Conservation (phyloP, 2,329 filamentous ascomycete genomes). For the Clarireedia hainanense region DNA sequence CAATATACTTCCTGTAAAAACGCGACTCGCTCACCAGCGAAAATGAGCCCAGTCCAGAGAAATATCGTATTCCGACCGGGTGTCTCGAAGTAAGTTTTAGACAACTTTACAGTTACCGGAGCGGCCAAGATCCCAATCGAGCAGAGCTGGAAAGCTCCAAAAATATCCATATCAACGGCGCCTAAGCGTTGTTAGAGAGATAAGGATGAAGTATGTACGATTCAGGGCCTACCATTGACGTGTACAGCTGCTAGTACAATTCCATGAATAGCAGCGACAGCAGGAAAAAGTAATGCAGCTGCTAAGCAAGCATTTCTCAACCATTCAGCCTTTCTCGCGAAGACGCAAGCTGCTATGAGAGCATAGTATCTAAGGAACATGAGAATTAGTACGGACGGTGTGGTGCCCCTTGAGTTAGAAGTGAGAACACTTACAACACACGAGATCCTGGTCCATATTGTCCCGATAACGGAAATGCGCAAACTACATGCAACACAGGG, state of each 20-base stretch:
- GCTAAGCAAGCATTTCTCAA: slow-evolving; percentile 55
- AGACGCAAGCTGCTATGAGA: slow-evolving; percentile 53
- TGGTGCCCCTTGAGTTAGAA: not conserved
- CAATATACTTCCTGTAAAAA: slow-evolving; percentile 1
- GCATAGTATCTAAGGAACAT: slow-evolving; percentile 47
- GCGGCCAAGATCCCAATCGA: slow-evolving; percentile 58
- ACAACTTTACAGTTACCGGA: slow-evolving; percentile 53
- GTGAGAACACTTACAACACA: slow-evolving; percentile 35
- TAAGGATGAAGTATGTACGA: not conserved
- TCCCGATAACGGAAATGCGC: slow-evolving; percentile 48
- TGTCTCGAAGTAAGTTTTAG: slow-evolving; percentile 55
- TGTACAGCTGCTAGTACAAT: slow-evolving; percentile 54
- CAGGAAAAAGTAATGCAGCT: slow-evolving; percentile 53
- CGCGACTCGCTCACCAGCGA: slow-evolving; percentile 40
- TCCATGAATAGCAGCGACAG: slow-evolving; percentile 55
- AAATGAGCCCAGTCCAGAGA: slow-evolving; percentile 53
- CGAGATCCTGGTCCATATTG: slow-evolving; percentile 50
- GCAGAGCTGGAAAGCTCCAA: slow-evolving; percentile 60
- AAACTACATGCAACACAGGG: slow-evolving; percentile 39
- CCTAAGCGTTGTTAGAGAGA: slow-evolving; percentile 31
- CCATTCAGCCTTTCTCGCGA: slow-evolving; percentile 55
- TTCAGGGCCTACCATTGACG: slow-evolving; percentile 40
- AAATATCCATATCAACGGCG: slow-evolving; percentile 61
- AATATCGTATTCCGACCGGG: slow-evolving; percentile 60
- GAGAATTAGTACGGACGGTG: not conserved